Conservation (phyloP, 140 eudicot species). For the Erigeron philadelphicus region DNA sequence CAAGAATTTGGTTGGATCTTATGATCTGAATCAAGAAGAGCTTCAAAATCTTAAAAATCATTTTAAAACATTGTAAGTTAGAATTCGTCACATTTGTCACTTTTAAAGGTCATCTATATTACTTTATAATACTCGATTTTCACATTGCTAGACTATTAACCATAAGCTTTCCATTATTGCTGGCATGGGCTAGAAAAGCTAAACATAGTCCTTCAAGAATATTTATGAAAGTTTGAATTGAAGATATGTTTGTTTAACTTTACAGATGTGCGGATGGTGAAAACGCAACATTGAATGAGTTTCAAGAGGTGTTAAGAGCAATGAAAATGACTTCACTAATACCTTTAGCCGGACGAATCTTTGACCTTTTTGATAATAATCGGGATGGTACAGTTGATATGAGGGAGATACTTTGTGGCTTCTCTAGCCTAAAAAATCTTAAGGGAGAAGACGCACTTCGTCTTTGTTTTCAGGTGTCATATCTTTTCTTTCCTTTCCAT, state of each 20-base stretch:
- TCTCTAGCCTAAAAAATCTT: conserved; percentile 68
- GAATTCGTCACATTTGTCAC: not conserved
- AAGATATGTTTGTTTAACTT: conserved; percentile 1
- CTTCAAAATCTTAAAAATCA: conserved; percentile 55
- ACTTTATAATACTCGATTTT: not conserved
- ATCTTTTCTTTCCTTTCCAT: not conserved
- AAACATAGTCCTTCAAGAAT: not conserved
- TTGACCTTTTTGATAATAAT: conserved; percentile 72
- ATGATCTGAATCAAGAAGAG: conserved; percentile 73
- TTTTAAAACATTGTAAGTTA: conserved; percentile 63
- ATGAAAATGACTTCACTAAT: conserved; percentile 68
- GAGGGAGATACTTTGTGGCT: conserved; percentile 84
- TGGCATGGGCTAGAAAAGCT: not conserved
- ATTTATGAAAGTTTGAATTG: not conserved
- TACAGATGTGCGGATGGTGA: conserved; percentile 76
- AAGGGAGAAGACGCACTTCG: conserved; percentile 80
- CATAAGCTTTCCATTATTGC: not conserved
- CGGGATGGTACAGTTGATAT: conserved; percentile 83
- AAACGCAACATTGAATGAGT: conserved; percentile 59
- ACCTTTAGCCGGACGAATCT: conserved; percentile 68
- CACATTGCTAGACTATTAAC: not conserved
- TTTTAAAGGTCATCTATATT: not conserved
- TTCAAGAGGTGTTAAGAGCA: conserved; percentile 62
- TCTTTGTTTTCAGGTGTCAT: conserved; percentile 70
- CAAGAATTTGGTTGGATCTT: conserved; percentile 68